Evolutionary conservation across 495 filamentous ascomycete species (phyloP), one percentile per base, ranked within the genome.

Genomic region (Talaromyces adpressus): DNA sequence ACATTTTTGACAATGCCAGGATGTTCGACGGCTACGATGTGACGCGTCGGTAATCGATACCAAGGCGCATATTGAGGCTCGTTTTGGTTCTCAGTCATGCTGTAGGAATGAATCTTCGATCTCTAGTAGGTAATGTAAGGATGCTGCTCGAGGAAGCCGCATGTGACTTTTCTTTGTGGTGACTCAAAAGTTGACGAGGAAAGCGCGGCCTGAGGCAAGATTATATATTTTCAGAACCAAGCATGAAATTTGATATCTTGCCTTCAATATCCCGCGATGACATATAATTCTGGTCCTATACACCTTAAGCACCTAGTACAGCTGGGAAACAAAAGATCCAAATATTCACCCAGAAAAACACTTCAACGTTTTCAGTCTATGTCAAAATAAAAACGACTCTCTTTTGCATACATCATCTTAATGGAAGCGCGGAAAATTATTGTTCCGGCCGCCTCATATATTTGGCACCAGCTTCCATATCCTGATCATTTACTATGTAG

Each of bases 1-100:
- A 96, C 68, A 74, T 97, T 88, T 67, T 84, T 85, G 68, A 98
- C 77, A 58, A 95, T 85, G 64, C 87, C 88, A 6, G 95, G 94
- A 73, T 98, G 92, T 70, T 98, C 94, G 23, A 98, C 82, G 62
- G 86, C 87, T 34, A 92, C 83, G 52, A 97, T 78, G 20, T 80
- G 79, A 49, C 83, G 79, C 34, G 78, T 64, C 2, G 91, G 91
- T 29, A 96, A 78, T 0, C 74, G 49, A 64, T 83, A 82, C 77
- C 81, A 83, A 6, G 84, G 82, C 12, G 84, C 82, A 8, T 72
- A 58, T 36, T 52, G 54, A 57, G 52, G 34, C n/a, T 57, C 45
- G 12, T 56, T 18, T 47, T 63, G 47, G 2, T 57, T 14, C 1
- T 53, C 60, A 2, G 8, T 11, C 41, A 52, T 49, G 12, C 14